phyloP scores from a whole-genome alignment of 2,329 filamentous ascomycete genomes.

The Ophiosphaerella herpotricha region DNA sequence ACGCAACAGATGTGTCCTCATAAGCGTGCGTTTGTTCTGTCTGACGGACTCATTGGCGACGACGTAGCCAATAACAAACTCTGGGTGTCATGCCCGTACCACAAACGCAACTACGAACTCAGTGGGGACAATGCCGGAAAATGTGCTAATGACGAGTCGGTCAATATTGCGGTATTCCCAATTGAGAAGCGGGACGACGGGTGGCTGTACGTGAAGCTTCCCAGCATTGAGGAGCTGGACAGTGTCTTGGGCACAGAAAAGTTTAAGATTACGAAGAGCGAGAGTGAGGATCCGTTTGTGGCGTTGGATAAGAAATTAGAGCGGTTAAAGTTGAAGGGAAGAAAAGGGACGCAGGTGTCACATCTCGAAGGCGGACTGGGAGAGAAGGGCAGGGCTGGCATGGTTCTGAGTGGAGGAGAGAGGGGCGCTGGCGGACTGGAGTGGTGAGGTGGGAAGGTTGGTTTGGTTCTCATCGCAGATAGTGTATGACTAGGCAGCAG shows the following conservation, averaged over 20 bases:
- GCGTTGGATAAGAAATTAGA: conserved; percentile 62
- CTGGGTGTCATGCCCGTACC: conserved; percentile 86
- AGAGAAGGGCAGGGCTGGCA: conserved; percentile 48
- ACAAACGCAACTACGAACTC: conserved; percentile 88
- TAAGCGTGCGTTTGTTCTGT: conserved; percentile 86
- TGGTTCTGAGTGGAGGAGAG: conserved; percentile 54
- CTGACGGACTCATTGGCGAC: conserved; percentile 81
- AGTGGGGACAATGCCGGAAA: conserved; percentile 66
- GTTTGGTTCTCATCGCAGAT: conserved; percentile 58
- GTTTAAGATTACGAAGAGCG: conserved; percentile 78
- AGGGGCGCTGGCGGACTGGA: conserved; percentile 50
- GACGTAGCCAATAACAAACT: conserved; percentile 63
- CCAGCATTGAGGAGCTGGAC: conserved; percentile 80
- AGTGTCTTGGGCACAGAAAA: conserved; percentile 74
- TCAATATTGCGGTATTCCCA: conserved; percentile 83
- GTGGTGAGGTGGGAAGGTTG: conserved; percentile 41
- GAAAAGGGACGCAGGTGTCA: conserved; percentile 54
- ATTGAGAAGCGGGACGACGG: conserved; percentile 77
- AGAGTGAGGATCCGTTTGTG: conserved; percentile 62
- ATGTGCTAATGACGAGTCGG: conserved; percentile 73
- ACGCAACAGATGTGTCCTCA: conserved; percentile 96
- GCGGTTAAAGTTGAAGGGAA: conserved; percentile 53
- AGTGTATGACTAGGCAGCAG: conserved; percentile 89
- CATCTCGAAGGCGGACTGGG: conserved; percentile 53
- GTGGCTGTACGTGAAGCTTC: conserved; percentile 78